These are phyloP conservation scores for Fraxinus cuspidata DNA, from an alignment of 257 asterid genomes.

Conservation along the genomic window DNA sequence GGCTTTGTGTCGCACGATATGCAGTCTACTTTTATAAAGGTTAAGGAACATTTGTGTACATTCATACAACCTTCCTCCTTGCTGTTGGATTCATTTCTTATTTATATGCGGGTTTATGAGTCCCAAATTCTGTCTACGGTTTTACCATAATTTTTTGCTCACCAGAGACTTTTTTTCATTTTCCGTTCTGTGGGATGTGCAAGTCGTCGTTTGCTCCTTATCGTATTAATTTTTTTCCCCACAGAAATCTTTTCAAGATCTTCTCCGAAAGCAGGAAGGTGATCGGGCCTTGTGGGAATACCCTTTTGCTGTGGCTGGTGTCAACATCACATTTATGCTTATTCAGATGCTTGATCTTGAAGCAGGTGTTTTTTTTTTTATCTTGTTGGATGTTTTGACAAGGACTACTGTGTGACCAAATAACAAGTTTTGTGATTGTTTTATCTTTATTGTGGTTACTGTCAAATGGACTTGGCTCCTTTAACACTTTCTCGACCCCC, in stretches of 20 bases:
- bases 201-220: conserved; percentile 7
- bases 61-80: background rate
- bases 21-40: background rate
- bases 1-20: background rate
- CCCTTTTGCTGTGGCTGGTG: conserved; percentile 99
- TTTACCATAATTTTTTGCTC: conserved; percentile 15
- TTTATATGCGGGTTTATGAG: conserved; percentile 4
- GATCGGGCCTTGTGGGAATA: conserved; percentile 96
- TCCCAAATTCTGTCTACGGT: background rate
- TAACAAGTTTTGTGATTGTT: background rate
- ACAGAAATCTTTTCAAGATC: conserved; percentile 96
- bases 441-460: background rate
- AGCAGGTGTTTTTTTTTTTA: conserved; percentile 54
- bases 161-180: background rate
- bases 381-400: background rate
- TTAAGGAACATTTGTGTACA: background rate
- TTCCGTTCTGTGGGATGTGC: background rate
- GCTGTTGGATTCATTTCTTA: conserved; percentile 11
- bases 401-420: background rate
- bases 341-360: conserved; percentile 99
- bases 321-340: conserved; percentile 96
- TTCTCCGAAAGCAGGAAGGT: conserved; percentile 95
- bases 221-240: conserved; percentile 30
- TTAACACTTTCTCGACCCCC: background rate
- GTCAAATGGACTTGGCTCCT: background rate